phyloP scores from a whole-genome alignment of 1,139 yeast genomes.

The Taphrina betulina region DNA sequence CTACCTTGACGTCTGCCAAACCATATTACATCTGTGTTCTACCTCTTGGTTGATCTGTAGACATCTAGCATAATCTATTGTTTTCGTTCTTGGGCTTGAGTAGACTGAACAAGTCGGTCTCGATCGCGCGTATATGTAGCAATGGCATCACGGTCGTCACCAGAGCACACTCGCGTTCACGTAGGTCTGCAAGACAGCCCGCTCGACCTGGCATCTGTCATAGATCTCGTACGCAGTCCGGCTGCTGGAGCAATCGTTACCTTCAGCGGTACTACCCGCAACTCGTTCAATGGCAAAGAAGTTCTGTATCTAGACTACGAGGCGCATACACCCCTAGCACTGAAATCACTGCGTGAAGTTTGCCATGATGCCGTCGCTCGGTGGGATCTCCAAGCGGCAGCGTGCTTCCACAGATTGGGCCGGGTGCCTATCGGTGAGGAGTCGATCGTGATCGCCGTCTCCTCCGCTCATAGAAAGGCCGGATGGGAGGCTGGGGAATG shows the following conservation, averaged over 20 bases:
- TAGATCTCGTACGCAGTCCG: constrained; percentile 42
- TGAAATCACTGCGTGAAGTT: constrained; percentile 44
- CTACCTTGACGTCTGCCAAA: too few species aligned
- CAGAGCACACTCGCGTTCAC: too few species aligned
- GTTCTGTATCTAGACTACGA: constrained; percentile 50
- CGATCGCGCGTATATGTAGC: too few species aligned
- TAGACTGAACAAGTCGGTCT: too few species aligned
- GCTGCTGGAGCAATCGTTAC: constrained; percentile 52
- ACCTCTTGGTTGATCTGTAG: too few species aligned
- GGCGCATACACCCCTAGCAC: constrained; percentile 49
- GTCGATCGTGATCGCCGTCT: constrained; percentile 50
- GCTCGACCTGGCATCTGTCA: constrained; percentile 28
- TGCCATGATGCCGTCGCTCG: constrained; percentile 44
- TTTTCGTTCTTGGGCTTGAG: too few species aligned
- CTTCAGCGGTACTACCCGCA: constrained; percentile 54
- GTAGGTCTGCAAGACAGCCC: constrained; percentile 27
- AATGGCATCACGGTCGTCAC: too few species aligned
- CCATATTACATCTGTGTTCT: too few species aligned
- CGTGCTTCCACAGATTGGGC: constrained; percentile 51
- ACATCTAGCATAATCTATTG: too few species aligned
- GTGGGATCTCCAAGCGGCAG: constrained; percentile 46
- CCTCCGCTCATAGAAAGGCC: constrained; percentile 51
- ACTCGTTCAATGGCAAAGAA: constrained; percentile 47
- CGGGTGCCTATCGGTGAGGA: constrained; percentile 52
- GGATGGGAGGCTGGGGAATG: constrained; percentile 52